Evolutionary conservation across 768 basidiomycete species (phyloP), one percentile per base, ranked within the genome.

Genomic region (Xerocomellus dryophilus): DNA sequence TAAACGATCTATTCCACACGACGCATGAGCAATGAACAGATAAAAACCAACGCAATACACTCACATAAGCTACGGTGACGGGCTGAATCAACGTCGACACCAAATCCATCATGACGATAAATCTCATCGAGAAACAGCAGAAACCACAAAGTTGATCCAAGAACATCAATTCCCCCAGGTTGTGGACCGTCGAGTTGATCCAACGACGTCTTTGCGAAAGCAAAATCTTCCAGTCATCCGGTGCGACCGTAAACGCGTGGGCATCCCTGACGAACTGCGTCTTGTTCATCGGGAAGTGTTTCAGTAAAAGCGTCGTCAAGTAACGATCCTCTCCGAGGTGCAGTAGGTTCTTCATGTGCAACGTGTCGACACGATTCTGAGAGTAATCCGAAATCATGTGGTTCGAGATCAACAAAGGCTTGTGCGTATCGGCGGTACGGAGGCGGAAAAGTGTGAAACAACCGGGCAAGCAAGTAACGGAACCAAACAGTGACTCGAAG

Each of bases 121-220:
- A 98, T 12, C 96, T 85, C 97, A 99, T 98, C 1, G 93, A 97
- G 81, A 98, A 98, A 76, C 93, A 96, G 68, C 96, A 98, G 83
- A 98, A 97, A 58, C 93, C 93, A 65, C 93, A 95, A 21, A 95
- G 83, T 54, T 90, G 84, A 50, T 95, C 91, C 65, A 98, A 73
- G 77, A 94, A 93, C 51, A 98, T 76, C 40, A 99, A 77, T 66
- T 98, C 96, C 47, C 87, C 91, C 51, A 99, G 74, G 72, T 99
- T 99, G 76, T 99, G 96, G 11, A 99, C 85, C 0, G 96, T 99
- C 17, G 96, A 98, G 76, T 99, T 99, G 74, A 99, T 99, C 96
- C 97, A 99, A 63, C 97, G 90, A 73, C 96, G 90, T 76, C 96
- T 87, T 68, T 99, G 97, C 8, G 93, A 97, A 20, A 99, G 75